Conservation (phyloP, 495 filamentous ascomycete species). For the Geoglossum glabrum region DNA sequence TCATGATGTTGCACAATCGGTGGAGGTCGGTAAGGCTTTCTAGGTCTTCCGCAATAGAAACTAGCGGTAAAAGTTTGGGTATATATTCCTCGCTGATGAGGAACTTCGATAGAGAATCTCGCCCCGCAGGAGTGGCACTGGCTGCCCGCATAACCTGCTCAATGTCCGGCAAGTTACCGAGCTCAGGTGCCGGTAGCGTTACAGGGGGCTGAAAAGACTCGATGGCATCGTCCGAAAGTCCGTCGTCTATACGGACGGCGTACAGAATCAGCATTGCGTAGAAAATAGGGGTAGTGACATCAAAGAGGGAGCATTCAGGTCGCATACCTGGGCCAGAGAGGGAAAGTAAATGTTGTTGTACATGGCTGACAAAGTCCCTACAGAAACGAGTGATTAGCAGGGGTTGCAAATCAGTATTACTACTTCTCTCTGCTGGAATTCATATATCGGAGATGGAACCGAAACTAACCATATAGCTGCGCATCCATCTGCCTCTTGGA, state of each 20-base stretch:
- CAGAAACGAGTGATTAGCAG: not conserved
- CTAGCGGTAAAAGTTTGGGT: conserved; percentile 62
- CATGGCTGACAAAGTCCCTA: conserved; percentile 79
- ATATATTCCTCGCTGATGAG: conserved; percentile 76
- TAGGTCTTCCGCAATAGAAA: conserved; percentile 72
- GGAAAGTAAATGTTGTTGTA: conserved; percentile 47
- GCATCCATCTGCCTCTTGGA: conserved; percentile 94
- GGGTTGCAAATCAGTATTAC: not conserved
- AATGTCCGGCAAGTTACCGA: conserved; percentile 63
- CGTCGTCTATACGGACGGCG: conserved; percentile 41
- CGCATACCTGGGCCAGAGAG: conserved; percentile 30
- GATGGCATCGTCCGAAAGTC: conserved; percentile 69
- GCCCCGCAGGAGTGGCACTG: conserved; percentile 49
- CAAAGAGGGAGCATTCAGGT: not conserved
- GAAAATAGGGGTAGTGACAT: not conserved
- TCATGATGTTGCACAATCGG: conserved; percentile 93
- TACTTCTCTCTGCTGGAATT: not conserved
- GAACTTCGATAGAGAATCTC: conserved; percentile 77
- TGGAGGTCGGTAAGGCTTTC: conserved; percentile 76
- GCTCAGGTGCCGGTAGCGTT: conserved; percentile 52
- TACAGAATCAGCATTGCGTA: conserved; percentile 2
- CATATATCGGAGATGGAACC: not conserved
- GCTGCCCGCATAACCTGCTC: conserved; percentile 61
- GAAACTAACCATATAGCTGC: conserved; percentile 60
- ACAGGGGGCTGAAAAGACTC: conserved; percentile 45